Evolutionary conservation across 1,284 basidiomycete genomes (phyloP), one percentile per base, ranked within the genome.

Genomic region (Vanrija sp.): DNA sequence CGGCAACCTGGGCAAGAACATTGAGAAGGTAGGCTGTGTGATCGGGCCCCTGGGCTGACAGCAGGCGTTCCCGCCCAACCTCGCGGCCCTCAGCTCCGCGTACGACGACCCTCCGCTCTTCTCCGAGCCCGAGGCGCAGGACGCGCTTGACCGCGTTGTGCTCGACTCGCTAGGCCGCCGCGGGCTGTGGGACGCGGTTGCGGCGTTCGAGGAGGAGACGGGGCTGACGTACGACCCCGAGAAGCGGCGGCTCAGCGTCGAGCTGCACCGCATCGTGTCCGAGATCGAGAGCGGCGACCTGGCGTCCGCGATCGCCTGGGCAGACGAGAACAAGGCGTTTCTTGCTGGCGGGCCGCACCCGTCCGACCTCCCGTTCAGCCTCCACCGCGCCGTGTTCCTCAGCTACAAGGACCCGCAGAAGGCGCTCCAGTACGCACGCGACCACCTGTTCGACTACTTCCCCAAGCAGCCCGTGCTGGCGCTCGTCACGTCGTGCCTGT

Each of bases 321-420:
- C 85, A n/a, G 78, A 78, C 15, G 78, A 78, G 47, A 86, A 93
- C 68, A 80, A 82, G 39, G 55, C 67, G 1, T 91, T 89, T 71
- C 80, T 94, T 6, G 78, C 79, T 38, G 76, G 81, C 1, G 84
- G 87, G 14, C 83, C 82, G 0, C 73, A 76, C 46, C 68, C 74
- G 5, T 93, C 90, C 0, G 82, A 88, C 0, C 81, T 96, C 9
- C 88, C 91, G 61, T 96, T 93, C 73, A 79, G 87, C 69, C 83
- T 95, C 18, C 91, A 95, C 68, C 87, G 90, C 25, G 89, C 89
- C 14, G 85, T 89, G 66, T 93, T 89, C 72, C 83, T 93, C 49
- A 25, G 50, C 9, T 80, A 90, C 80, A 45, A 44, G 21, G 49
- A 62, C 19, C 53, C 66, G 0, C 18, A 54, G 4, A 62, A 68